Percentiles rank a stretch among this genome's conserved stretches.
These are phyloP conservation scores for Neurospora sp. DNA, from an alignment of 495 filamentous ascomycete species.

Conservation along the genomic window DNA sequence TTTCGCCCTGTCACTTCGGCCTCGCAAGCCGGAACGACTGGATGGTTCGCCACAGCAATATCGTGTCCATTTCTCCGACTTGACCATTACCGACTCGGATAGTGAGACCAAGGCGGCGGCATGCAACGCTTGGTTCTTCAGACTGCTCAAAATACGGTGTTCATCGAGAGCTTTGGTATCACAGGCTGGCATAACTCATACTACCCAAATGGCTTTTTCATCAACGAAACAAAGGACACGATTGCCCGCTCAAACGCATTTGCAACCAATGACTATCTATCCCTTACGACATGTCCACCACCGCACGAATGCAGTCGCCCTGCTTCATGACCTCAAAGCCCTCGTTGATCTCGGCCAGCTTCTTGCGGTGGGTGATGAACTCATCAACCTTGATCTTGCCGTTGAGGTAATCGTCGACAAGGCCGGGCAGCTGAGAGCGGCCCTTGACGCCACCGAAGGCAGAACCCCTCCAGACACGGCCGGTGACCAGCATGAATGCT, in stretches of 20 bases:
- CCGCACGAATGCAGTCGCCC: constrained; percentile 91
- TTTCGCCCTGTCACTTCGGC: background rate
- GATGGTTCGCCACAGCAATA: background rate
- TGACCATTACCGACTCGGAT: background rate
- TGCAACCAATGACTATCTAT: background rate
- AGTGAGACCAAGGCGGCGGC: background rate
- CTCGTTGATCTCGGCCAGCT: constrained; percentile 67
- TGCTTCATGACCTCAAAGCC: constrained; percentile 92
- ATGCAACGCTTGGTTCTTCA: background rate
- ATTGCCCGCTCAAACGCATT: background rate
- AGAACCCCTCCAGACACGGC: constrained; percentile 94
- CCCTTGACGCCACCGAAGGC: constrained; percentile 98
- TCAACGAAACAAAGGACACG: background rate
- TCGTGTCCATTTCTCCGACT: background rate
- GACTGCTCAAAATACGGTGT: background rate
- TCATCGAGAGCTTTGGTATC: background rate
- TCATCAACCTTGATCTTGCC: constrained; percentile 96
- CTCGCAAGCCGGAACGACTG: background rate
- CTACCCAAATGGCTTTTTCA: background rate
- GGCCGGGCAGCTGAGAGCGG: constrained; percentile 76
- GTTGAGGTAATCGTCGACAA: constrained; percentile 83
- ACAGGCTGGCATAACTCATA: background rate
- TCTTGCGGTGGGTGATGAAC: constrained; percentile 95
- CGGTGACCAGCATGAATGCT: constrained; percentile 99
- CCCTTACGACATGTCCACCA: constrained; percentile 44